Evolutionary conservation across 2,329 filamentous ascomycete genomes (phyloP), one percentile per base, ranked within the genome.

Genomic region (Scedosporium aurantiacum): DNA sequence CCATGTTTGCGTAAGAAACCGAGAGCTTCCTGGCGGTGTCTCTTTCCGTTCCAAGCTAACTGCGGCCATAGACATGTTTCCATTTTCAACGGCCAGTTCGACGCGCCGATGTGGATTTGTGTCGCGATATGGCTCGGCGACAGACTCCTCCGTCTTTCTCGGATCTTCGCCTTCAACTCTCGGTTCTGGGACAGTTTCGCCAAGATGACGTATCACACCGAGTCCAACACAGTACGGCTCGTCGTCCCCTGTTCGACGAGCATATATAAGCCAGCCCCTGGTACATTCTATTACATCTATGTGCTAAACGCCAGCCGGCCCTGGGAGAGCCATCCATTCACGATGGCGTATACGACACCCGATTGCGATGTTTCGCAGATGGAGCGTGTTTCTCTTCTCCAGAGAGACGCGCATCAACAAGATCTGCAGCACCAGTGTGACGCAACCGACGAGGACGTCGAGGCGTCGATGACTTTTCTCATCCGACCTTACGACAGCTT

Each of bases 241-340:
- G 68, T 66, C 4, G 64, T 79, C 3, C 75, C 77, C 2, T 70
- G 70, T 62, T 66, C 65, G 1, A 67, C 65, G 0, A 71, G 69
- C 32, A 60, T 70, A 4, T 77, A 75, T 60, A 68, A 66, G 8
- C 71, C 73, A 1, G 63, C 65, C 0, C 72, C 77, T 0, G 78
- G 78, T 0, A 78, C 75, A 0, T 79, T 73, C 64, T 80, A 77
- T 64, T 80, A 78, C 61, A 64, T 80, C 1, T 74, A 76, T 57
- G 68, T 77, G 5, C 70, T 79, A 4, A 70, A 75, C 57, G 72
- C 71, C 23, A 61, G 68, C 12, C 67, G 70, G 0, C 73, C 73
- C 59, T 81, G 78, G 79, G 77, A 81, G 62, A 79, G 75, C 62
- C 79, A 81, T 54, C 79, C 79, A 0, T 81, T 81, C 59, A 80